A percentile compares a stretch with the other conserved stretches of the same genome.
These are phyloP conservation scores for Tuber aestivum DNA, from an alignment of 495 filamentous ascomycete species.

Conservation along the genomic window DNA sequence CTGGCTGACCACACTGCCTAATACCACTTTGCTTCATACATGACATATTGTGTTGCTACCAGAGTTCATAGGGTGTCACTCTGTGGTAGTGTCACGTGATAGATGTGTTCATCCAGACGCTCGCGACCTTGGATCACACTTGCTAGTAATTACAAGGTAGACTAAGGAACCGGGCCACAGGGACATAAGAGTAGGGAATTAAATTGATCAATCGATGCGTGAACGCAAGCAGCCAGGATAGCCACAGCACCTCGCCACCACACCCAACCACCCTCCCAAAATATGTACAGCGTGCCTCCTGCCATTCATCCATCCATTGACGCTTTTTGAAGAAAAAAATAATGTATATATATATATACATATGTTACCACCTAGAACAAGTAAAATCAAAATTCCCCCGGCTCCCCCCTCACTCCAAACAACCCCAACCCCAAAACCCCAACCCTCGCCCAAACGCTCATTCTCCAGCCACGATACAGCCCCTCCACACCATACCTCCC, in stretches of 20 bases:
- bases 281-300: neutral
- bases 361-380: neutral
- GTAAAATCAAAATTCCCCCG: conserved; percentile 50
- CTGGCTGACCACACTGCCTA: neutral
- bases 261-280: neutral
- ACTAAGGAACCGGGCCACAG: neutral
- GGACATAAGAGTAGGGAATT: neutral
- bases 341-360: neutral
- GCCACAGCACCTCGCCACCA: neutral
- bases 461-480: conserved; percentile 87
- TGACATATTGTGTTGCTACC: neutral
- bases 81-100: neutral
- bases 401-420: conserved; percentile 51
- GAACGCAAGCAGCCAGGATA: neutral
- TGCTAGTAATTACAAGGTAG: neutral
- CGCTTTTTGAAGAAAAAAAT: neutral
- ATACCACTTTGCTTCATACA: too few relatives aligned
- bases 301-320: neutral
- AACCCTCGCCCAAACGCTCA: conserved; percentile 90
- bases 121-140: neutral
- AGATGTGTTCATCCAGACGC: neutral
- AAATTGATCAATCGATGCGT: neutral
- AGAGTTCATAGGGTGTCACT: neutral
- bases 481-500: conserved; percentile 62
- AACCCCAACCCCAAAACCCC: conserved; percentile 74